Evolutionary conservation across 2,329 filamentous ascomycete species (phyloP).

Genomic region (Verticillium dahliae): DNA sequence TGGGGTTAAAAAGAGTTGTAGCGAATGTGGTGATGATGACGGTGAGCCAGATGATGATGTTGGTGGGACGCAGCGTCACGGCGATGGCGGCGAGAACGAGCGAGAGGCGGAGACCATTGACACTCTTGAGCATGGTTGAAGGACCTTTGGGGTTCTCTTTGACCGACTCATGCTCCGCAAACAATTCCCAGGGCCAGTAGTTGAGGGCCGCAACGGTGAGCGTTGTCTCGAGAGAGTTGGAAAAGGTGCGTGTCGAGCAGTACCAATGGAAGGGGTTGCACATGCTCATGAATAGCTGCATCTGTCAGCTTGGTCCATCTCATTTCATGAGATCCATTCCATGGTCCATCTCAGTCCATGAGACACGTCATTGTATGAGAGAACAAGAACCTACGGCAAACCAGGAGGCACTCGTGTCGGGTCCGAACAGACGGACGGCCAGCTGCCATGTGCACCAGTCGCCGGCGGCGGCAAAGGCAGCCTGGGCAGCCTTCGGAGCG

Average conservation of each 20-base stretch:
- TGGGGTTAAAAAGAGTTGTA: slow-evolving; percentile 20
- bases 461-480: slow-evolving; percentile 65
- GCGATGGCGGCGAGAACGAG: slow-evolving; percentile 74
- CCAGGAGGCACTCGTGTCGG: slow-evolving; percentile 55
- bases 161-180: slow-evolving; percentile 30
- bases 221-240: slow-evolving; percentile 88
- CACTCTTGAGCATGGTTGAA: slow-evolving; percentile 16
- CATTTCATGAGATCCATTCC: no score
- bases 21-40: slow-evolving; percentile 47
- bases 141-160: slow-evolving; percentile 32
- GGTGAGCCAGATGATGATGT: slow-evolving; percentile 75
- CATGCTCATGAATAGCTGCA: slow-evolving; percentile 62
- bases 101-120: slow-evolving; percentile 42
- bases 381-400: slow-evolving; percentile 54
- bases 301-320: neutral
- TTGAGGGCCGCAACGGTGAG: slow-evolving; percentile 74
- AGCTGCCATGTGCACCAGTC: slow-evolving; percentile 89
- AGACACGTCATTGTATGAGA: neutral
- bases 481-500: slow-evolving; percentile 71
- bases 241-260: slow-evolving; percentile 86
- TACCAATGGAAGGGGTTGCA: slow-evolving; percentile 95
- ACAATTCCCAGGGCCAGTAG: slow-evolving; percentile 80
- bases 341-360: no score
- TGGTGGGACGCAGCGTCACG: slow-evolving; percentile 83
- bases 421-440: slow-evolving; percentile 66